phyloP scores from a whole-genome alignment of 768 basidiomycete genomes.

The Amanita inopinata region DNA sequence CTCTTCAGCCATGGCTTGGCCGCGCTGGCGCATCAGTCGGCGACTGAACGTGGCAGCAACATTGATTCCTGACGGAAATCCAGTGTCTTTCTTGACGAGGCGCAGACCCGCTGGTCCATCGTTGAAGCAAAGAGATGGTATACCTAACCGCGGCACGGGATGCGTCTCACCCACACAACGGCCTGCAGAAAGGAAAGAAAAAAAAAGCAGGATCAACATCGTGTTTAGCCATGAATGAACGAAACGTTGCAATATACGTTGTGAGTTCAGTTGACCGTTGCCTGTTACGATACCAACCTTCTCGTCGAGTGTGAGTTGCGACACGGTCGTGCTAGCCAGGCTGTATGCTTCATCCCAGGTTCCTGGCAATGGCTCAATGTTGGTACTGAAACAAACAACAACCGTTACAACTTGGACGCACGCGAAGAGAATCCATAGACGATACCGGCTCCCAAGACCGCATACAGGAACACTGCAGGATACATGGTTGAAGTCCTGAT shows the following conservation, averaged over 20 bases:
- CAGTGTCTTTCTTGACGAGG: conserved; percentile 24
- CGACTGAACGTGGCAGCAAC: conserved; percentile 33
- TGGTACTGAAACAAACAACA: neutral
- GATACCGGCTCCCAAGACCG: neutral
- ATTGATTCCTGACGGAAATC: conserved; percentile 42
- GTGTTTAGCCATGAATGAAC: neutral
- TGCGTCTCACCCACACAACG: conserved; percentile 27
- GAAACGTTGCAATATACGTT: conserved; percentile 9
- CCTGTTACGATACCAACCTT: conserved; percentile 28
- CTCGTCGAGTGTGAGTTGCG: conserved; percentile 23
- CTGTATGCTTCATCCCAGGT: conserved; percentile 24
- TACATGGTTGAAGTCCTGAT: neutral
- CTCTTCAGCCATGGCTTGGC: conserved; percentile 46
- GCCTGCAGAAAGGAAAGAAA: conserved; percentile 14
- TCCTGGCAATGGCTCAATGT: conserved; percentile 14
- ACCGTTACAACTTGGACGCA: neutral
- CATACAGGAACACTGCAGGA: neutral
- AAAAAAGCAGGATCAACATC: neutral
- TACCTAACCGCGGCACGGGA: conserved; percentile 19
- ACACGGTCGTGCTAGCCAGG: conserved; percentile 20
- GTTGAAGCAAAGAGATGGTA: conserved; percentile 27
- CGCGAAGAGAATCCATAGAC: neutral
- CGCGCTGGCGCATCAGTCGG: conserved; percentile 45
- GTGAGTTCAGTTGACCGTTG: conserved; percentile 22
- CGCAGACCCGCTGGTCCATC: conserved; percentile 29